Percentiles rank a stretch among this genome's conserved stretches.
Evolutionary conservation across 2,329 filamentous ascomycete genomes (phyloP).

Genomic region (Botrytis pseudocinerea): DNA sequence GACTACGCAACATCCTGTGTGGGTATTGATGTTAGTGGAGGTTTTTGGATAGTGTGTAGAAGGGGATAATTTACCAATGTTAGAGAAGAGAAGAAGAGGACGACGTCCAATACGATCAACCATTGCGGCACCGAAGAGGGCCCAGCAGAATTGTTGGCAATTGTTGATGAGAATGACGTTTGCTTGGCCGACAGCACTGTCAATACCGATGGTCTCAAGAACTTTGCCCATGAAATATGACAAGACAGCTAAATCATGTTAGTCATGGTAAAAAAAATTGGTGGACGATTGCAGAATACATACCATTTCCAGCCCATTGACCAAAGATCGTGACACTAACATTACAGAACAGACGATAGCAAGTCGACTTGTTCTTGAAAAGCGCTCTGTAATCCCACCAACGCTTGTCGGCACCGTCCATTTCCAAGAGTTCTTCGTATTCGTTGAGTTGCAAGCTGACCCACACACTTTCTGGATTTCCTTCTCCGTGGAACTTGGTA

Average conservation of each 20-base stretch:
- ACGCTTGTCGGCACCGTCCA: slow-evolving; percentile 53
- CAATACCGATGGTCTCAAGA: slow-evolving; percentile 53
- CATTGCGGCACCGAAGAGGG: slow-evolving; percentile 55
- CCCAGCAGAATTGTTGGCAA: slow-evolving; percentile 55
- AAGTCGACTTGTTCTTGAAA: slow-evolving; percentile 50
- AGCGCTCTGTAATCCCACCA: slow-evolving; percentile 59
- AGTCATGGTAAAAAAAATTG: too few relatives aligned
- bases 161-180: slow-evolving; percentile 57
- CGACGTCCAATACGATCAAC: slow-evolving; percentile 60
- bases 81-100: slow-evolving; percentile 54
- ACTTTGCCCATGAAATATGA: slow-evolving; percentile 59
- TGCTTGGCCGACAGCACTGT: slow-evolving; percentile 49
- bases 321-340: slow-evolving; percentile 54
- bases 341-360: slow-evolving; percentile 53
- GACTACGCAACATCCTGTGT: slow-evolving; percentile 46
- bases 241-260: slow-evolving; percentile 35
- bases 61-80: slow-evolving; percentile 40
- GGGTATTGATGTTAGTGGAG: background rate
- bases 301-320: slow-evolving; percentile 49
- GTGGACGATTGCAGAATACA: background rate
- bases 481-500: slow-evolving; percentile 56
- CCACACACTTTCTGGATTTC: slow-evolving; percentile 50
- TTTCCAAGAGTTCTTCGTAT: slow-evolving; percentile 51
- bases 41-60: background rate
- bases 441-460: slow-evolving; percentile 52